Evolutionary conservation across 108 stramenopile genomes (phyloP).

Genomic region (Conticribra weissflogii): DNA sequence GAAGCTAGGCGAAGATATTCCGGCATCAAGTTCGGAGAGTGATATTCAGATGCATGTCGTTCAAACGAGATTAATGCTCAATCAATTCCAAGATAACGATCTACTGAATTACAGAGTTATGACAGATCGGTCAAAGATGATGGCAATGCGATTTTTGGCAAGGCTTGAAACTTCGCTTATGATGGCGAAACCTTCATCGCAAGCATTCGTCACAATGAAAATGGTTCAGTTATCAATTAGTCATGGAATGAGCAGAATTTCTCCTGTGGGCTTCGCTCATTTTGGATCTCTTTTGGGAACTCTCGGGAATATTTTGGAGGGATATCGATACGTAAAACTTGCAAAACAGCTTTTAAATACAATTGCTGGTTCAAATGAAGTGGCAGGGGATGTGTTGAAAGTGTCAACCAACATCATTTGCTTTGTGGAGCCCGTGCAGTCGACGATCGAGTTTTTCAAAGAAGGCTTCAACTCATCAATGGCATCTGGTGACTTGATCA

Average conservation of each 20-base stretch:
- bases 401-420: not conserved
- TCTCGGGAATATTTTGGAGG: not conserved
- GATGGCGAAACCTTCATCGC: not conserved
- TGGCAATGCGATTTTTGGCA: constrained; percentile 8
- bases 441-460: not conserved
- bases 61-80: constrained; percentile 4
- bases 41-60: not conserved
- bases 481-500: not conserved
- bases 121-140: constrained; percentile 7
- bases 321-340: constrained; percentile 4
- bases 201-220: constrained; percentile 4
- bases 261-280: constrained; percentile 11
- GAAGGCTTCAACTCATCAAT: not conserved
- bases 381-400: not conserved
- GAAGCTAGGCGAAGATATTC: constrained; percentile 18
- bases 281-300: constrained; percentile 9
- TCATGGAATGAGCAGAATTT: constrained; percentile 15
- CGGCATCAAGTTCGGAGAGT: not conserved
- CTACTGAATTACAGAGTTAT: constrained; percentile 11
- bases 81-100: constrained; percentile 1
- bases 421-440: constrained; percentile 15
- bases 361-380: constrained; percentile 1
- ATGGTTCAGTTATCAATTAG: constrained; percentile 12
- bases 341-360: constrained; percentile 11
- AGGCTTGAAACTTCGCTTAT: not conserved